Percentiles rank a stretch among this genome's conserved stretches.
Evolutionary conservation across 371 early-diverging fungal species (phyloP).

Genomic region (Pancytospora philotis): DNA sequence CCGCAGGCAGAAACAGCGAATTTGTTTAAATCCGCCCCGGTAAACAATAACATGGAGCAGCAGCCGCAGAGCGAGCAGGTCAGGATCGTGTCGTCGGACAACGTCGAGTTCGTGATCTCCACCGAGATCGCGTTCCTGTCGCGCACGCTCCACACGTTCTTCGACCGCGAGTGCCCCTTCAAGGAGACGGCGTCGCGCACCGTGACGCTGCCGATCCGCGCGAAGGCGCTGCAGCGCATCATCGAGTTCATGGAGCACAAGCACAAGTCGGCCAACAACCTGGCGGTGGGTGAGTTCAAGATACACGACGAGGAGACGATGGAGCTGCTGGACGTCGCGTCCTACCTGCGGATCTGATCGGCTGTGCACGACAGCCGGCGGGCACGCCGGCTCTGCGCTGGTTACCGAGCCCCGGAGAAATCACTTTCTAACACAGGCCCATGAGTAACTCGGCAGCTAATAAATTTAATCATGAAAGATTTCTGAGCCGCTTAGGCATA

Average conservation of each 20-base stretch:
- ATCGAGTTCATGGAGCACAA: constrained; percentile 55
- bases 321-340: constrained; percentile 57
- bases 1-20: not conserved
- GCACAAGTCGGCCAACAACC: constrained; percentile 11
- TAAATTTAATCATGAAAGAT: too few species aligned
- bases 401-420: too few species aligned
- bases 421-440: too few species aligned
- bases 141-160: constrained; percentile 32
- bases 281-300: constrained; percentile 48
- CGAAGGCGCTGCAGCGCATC: constrained; percentile 38
- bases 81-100: constrained; percentile 33
- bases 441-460: too few species aligned
- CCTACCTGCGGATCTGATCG: constrained; percentile 53
- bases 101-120: constrained; percentile 28
- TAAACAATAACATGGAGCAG: not conserved
- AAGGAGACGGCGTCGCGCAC: constrained; percentile 18
- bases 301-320: constrained; percentile 52
- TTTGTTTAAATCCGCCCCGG: not conserved
- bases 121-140: constrained; percentile 32
- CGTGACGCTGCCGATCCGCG: constrained; percentile 45
- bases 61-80: constrained; percentile 29
- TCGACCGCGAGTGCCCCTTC: constrained; percentile 29
- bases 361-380: not conserved
- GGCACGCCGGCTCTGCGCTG: too few species aligned
- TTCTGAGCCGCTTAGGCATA: too few species aligned